A percentile compares a stretch with the other conserved stretches of the same genome.
phyloP scores from a whole-genome alignment of 495 filamentous ascomycete species.

The Cercophora scortea region DNA sequence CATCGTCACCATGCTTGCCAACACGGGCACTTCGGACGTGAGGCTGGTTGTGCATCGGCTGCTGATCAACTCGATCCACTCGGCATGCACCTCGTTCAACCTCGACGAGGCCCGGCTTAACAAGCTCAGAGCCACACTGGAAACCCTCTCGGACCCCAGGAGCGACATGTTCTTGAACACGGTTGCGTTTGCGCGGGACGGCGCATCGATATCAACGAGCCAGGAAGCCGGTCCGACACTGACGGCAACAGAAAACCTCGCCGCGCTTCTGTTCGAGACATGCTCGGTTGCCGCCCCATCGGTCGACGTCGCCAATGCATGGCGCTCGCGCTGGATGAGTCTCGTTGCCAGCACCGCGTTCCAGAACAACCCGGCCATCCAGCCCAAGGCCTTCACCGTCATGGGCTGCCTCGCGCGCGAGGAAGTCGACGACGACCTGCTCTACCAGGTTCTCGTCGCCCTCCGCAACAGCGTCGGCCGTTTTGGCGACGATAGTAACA shows the following conservation, averaged over 20 bases:
- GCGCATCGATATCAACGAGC: constrained; percentile 35
- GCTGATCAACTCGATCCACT: constrained; percentile 56
- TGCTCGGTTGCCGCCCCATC: constrained; percentile 53
- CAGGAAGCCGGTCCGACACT: constrained; percentile 42
- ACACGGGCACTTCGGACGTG: constrained; percentile 48
- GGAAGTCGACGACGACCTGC: constrained; percentile 59
- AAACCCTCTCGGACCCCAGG: constrained; percentile 46
- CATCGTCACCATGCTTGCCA: constrained; percentile 58
- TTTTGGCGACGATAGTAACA: constrained; percentile 51
- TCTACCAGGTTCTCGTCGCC: constrained; percentile 61
- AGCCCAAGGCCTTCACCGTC: constrained; percentile 58
- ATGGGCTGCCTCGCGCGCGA: constrained; percentile 62
- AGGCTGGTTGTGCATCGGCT: constrained; percentile 50
- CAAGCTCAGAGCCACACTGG: constrained; percentile 45
- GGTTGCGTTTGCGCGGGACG: constrained; percentile 29
- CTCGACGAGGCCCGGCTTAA: constrained; percentile 46
- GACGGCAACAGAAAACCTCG: constrained; percentile 43
- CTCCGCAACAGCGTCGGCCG: constrained; percentile 50
- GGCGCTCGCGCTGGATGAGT: constrained; percentile 66
- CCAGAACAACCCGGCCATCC: constrained; percentile 62
- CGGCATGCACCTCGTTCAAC: constrained; percentile 53
- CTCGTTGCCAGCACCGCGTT: constrained; percentile 62
- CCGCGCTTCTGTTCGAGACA: constrained; percentile 51
- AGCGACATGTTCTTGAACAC: constrained; percentile 39
- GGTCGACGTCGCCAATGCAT: constrained; percentile 55